Conservation (phyloP, 176 grass and related monocot species). For the Aegilops tauschii region DNA sequence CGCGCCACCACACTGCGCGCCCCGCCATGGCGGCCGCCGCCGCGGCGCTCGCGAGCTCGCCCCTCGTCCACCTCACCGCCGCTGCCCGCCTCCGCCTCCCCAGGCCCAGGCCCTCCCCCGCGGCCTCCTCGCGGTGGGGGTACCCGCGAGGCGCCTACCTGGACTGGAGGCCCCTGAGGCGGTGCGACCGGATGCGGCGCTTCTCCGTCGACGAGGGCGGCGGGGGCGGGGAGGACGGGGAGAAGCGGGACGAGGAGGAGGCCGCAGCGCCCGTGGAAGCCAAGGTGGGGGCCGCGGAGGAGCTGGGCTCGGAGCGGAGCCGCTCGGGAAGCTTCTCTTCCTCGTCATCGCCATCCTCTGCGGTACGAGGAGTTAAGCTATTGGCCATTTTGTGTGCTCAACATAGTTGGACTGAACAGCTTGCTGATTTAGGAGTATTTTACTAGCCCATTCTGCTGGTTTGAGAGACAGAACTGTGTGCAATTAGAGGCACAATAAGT, state of each 20-base stretch:
- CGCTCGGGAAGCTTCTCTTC: conserved; percentile 47
- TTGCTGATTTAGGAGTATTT: neutral
- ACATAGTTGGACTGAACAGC: neutral
- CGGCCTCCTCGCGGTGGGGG: neutral
- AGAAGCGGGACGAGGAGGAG: conserved; percentile 45
- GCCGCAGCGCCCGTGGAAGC: conserved; percentile 27
- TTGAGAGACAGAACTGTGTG: neutral
- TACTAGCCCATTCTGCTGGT: neutral
- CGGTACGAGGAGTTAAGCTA: conserved; percentile 1
- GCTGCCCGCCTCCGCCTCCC: conserved; percentile 33
- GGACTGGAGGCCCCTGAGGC: conserved; percentile 37
- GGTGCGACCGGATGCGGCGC: conserved; percentile 42
- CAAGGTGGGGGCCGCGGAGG: conserved; percentile 37
- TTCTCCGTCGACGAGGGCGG: conserved; percentile 52
- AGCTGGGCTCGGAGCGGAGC: conserved; percentile 50
- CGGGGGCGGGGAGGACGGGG: conserved; percentile 38
- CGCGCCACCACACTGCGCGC: neutral
- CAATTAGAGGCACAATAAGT: neutral
- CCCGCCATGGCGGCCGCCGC: conserved; percentile 38
- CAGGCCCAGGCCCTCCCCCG: conserved; percentile 11
- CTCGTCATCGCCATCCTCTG: conserved; percentile 41
- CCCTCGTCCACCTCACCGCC: conserved; percentile 33
- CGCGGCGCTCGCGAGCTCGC: conserved; percentile 41
- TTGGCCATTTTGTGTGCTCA: conserved; percentile 6
- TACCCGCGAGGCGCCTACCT: neutral